These are phyloP conservation scores for Petunia axillaris DNA, from an alignment of 257 asterid genomes.

Conservation along the genomic window DNA sequence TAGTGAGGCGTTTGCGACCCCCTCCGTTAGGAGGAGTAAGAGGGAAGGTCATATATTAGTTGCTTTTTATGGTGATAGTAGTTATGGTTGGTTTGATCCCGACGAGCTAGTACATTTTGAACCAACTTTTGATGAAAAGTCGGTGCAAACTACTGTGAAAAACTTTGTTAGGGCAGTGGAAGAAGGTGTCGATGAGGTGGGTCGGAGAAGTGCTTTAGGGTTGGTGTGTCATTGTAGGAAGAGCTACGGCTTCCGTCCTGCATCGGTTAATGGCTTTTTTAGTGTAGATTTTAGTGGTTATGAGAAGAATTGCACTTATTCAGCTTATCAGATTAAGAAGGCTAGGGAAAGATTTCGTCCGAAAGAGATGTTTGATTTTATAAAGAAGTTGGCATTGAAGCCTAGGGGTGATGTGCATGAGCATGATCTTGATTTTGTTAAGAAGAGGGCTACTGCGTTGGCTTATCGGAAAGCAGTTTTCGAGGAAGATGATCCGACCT, in stretches of 20 bases:
- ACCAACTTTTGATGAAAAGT: constrained; percentile 73
- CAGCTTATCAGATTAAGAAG: constrained; percentile 65
- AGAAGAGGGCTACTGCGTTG: constrained; percentile 67
- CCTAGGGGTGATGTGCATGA: constrained; percentile 47
- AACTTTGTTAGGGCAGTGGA: constrained; percentile 71
- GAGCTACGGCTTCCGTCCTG: constrained; percentile 59
- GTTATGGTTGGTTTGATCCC: constrained; percentile 94
- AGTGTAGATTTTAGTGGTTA: constrained; percentile 67
- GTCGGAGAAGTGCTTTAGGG: constrained; percentile 72
- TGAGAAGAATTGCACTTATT: constrained; percentile 62
- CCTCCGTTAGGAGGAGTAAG: constrained; percentile 72
- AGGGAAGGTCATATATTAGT: constrained; percentile 80
- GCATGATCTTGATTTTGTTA: constrained; percentile 49
- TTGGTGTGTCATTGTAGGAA: constrained; percentile 80
- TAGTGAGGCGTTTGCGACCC: constrained; percentile 68
- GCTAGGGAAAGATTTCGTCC: constrained; percentile 69
- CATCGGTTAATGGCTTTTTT: constrained; percentile 57
- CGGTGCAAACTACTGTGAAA: constrained; percentile 57
- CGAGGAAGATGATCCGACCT: constrained; percentile 91
- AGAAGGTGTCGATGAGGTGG: constrained; percentile 86
- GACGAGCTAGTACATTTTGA: constrained; percentile 81
- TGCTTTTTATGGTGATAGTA: constrained; percentile 90
- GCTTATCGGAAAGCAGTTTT: constrained; percentile 70
- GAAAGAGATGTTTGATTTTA: constrained; percentile 54
- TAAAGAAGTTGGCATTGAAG: constrained; percentile 57